Evolutionary conservation across 768 basidiomycete genomes (phyloP).

Genomic region (Astraeus odoratus): DNA sequence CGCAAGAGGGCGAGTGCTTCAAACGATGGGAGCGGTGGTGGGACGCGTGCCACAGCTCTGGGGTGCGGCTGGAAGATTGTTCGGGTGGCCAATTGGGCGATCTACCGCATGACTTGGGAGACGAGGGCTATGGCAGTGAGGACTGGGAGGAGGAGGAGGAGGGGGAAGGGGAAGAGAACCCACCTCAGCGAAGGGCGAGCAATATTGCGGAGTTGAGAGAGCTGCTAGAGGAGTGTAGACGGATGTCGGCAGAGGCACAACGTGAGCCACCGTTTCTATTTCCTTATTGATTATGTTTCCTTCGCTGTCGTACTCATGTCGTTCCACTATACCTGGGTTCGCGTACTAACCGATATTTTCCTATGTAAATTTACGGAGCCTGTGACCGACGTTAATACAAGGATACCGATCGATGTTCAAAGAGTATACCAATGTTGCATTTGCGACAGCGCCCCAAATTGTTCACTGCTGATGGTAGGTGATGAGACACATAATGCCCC

Average conservation of each 20-base stretch:
- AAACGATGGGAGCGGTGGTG: conserved; percentile 70
- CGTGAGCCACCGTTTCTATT: conserved; percentile 21
- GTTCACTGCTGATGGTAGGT: too few relatives aligned
- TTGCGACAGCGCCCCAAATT: too few relatives aligned
- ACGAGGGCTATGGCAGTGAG: conserved; percentile 28
- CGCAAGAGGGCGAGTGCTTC: conserved; percentile 32
- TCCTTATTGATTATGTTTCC: conserved; percentile 1
- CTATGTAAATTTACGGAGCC: too few relatives aligned
- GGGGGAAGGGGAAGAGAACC: conserved; percentile 27
- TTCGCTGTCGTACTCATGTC: background rate
- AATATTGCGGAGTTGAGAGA: conserved; percentile 41
- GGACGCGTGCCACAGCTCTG: conserved; percentile 40
- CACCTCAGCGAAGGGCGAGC: conserved; percentile 17
- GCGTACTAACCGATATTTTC: background rate
- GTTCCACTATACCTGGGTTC: background rate
- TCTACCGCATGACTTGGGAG: conserved; percentile 26
- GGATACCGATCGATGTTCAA: too few relatives aligned
- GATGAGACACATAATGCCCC: too few relatives aligned
- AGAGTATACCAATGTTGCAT: too few relatives aligned
- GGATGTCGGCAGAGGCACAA: conserved; percentile 32
- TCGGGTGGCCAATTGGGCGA: conserved; percentile 57
- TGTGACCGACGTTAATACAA: too few relatives aligned
- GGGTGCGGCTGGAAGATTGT: conserved; percentile 67
- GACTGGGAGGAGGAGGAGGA: conserved; percentile 28
- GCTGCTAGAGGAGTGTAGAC: conserved; percentile 50